Conservation (phyloP, 345 rosid genomes). For the rapeseed (Brassica napus) region Da-Ae NC_063442.1:42926501-42927000, state of each 20-base stretch:
- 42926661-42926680: conserved; percentile 80
- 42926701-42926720: conserved; percentile 83
- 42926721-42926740: conserved; percentile 12
- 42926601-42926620: conserved; percentile 79
- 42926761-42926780: not conserved
- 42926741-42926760: not conserved
- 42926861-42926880: conserved; percentile 82
- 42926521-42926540: not conserved
- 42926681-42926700: conserved; percentile 63
- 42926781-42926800: conserved; percentile 1
- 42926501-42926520: conserved; percentile 1
- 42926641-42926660: conserved; percentile 71
- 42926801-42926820: conserved; percentile 24
- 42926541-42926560: conserved; percentile 3
- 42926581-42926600: conserved; percentile 92
- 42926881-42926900: conserved; percentile 93
- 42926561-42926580: conserved; percentile 72
- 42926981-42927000: conserved; percentile 7
- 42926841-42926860: conserved; percentile 84
- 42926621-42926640: conserved; percentile 78
- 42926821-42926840: conserved; percentile 64
- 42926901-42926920: conserved; percentile 86
- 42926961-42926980: not conserved
- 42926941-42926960: not conserved
- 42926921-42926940: not conserved